Evolutionary conservation across 495 filamentous ascomycete genomes (phyloP).

Genomic region (Xylaria scruposa): DNA sequence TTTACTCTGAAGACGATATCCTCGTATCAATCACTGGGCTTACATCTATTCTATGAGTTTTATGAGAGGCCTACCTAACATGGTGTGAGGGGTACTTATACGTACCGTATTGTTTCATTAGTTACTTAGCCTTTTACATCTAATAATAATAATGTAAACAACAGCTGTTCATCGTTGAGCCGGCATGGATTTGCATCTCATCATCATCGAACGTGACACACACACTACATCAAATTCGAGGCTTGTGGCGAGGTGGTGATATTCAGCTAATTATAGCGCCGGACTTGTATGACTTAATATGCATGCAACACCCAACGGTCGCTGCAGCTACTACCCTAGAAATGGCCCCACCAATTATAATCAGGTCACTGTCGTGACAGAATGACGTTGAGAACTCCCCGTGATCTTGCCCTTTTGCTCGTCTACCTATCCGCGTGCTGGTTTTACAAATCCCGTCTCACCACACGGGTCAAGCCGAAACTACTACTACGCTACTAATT

Average conservation of each 20-base stretch:
- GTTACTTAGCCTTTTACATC: neutral
- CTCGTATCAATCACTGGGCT: neutral
- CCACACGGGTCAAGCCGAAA: conserved; percentile 8
- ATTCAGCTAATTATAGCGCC: neutral
- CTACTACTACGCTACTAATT: neutral
- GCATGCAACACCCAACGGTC: neutral
- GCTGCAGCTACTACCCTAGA: neutral
- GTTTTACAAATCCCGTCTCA: conserved; percentile 19
- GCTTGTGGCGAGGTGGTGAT: neutral
- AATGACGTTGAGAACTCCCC: conserved; percentile 20
- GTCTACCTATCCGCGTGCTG: conserved; percentile 19
- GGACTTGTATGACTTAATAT: neutral
- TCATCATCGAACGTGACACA: neutral
- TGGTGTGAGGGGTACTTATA: neutral
- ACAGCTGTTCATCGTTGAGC: neutral
- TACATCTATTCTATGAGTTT: neutral
- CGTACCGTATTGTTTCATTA: no score
- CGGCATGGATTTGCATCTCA: neutral
- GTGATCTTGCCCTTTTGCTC: neutral
- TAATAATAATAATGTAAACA: neutral
- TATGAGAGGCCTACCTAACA: neutral
- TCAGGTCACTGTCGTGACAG: conserved; percentile 12
- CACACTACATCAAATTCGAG: neutral
- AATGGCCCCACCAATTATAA: conserved; percentile 11
- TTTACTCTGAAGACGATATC: no score